phyloP scores from a whole-genome alignment of 768 basidiomycete genomes.

The Termitomyces sp. region DNA sequence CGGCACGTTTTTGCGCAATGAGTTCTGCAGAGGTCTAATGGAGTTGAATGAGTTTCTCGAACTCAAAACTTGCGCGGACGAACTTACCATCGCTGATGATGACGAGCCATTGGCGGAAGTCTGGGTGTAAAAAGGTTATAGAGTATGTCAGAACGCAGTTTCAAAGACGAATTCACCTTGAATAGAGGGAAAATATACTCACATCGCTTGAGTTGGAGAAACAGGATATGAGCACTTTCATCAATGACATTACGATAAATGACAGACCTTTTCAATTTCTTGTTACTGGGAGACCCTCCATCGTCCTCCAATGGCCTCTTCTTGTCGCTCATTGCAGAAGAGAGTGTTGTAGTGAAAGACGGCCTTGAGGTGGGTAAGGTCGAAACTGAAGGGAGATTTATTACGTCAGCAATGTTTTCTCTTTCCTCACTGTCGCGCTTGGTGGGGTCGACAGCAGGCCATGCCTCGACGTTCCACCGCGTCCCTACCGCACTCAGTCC shows the following conservation, averaged over 20 bases:
- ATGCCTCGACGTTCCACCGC: slow-evolving; percentile 17
- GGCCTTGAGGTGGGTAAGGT: slow-evolving; percentile 2
- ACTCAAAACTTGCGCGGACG: not conserved
- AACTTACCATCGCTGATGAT: slow-evolving; percentile 41
- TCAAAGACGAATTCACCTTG: slow-evolving; percentile 71
- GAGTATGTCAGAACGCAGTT: slow-evolving; percentile 54
- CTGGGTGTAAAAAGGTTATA: slow-evolving; percentile 65
- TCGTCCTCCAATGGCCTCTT: slow-evolving; percentile 60
- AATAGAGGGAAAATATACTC: slow-evolving; percentile 45
- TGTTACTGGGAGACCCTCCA: slow-evolving; percentile 42
- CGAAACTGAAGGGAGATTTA: not conserved
- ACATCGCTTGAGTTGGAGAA: slow-evolving; percentile 52
- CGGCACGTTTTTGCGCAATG: slow-evolving; percentile 80
- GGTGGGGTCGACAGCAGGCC: slow-evolving; percentile 16
- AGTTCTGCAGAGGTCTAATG: slow-evolving; percentile 41
- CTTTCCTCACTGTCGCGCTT: slow-evolving; percentile 34
- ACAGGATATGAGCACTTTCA: slow-evolving; percentile 15
- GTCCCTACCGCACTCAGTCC: slow-evolving; percentile 26
- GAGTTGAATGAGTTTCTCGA: not conserved
- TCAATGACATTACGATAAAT: not conserved
- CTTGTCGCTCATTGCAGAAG: slow-evolving; percentile 54
- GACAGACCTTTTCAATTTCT: slow-evolving; percentile 68
- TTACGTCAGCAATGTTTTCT: slow-evolving; percentile 38
- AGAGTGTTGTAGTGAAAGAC: not conserved
- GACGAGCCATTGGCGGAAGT: slow-evolving; percentile 43